These are phyloP conservation scores for Fusarium sarcochroum DNA, from an alignment of 2,329 filamentous ascomycete species.

Conservation along the genomic window DNA sequence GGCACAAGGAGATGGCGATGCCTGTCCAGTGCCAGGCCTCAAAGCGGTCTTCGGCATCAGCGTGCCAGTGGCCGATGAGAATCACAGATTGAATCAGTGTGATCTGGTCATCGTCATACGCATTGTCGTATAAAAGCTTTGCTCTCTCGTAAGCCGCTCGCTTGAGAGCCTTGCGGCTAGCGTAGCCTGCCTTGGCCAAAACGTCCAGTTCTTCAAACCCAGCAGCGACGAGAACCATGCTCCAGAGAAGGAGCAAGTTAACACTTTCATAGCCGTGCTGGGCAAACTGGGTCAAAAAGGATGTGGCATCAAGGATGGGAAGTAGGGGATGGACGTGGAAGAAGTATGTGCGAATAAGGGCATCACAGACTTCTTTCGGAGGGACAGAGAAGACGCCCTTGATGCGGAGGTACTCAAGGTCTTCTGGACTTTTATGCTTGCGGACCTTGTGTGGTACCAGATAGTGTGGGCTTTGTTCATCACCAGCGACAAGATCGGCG, in stretches of 20 bases:
- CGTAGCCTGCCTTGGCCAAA: slow-evolving; percentile 5
- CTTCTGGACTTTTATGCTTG: slow-evolving; percentile 17
- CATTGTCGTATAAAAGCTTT: slow-evolving; percentile 50
- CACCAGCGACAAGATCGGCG: neutral
- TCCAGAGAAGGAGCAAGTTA: slow-evolving; percentile 47
- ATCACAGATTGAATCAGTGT: slow-evolving; percentile 59
- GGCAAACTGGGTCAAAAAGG: slow-evolving; percentile 36
- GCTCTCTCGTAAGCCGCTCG: slow-evolving; percentile 23
- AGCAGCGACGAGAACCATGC: slow-evolving; percentile 51
- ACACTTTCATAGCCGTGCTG: slow-evolving; percentile 27
- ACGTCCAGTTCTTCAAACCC: slow-evolving; percentile 21
- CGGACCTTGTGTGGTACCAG: slow-evolving; percentile 23
- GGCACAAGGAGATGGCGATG: slow-evolving; percentile 59
- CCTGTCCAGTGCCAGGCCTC: slow-evolving; percentile 63
- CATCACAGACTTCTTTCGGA: slow-evolving; percentile 22
- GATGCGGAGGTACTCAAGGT: slow-evolving; percentile 24
- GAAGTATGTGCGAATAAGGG: slow-evolving; percentile 43
- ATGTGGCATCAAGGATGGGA: slow-evolving; percentile 41
- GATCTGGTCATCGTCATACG: slow-evolving; percentile 56
- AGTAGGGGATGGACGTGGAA: slow-evolving; percentile 46
- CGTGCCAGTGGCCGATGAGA: slow-evolving; percentile 59
- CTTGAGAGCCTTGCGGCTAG: slow-evolving; percentile 24
- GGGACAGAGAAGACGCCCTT: slow-evolving; percentile 40
- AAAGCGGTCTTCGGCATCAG: slow-evolving; percentile 57
- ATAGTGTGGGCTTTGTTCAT: slow-evolving; percentile 15